A percentile compares a stretch with the other conserved stretches of the same genome.
phyloP scores from a whole-genome alignment of 2,329 filamentous ascomycete genomes.

The Phialophora verrucosa region DNA sequence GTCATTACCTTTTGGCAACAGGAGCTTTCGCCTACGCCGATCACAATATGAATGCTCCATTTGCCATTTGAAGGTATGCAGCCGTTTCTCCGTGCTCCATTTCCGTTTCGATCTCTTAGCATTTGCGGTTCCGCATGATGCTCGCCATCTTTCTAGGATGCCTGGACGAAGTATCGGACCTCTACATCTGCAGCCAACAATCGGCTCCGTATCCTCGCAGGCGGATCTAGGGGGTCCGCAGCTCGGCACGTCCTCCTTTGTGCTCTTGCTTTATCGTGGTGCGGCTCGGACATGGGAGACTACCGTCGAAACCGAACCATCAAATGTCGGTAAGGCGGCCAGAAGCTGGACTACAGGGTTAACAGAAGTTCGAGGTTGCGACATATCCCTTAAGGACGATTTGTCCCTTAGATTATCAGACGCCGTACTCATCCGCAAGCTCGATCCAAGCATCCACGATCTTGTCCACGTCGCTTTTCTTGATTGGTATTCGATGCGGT shows the following conservation, averaged over 20 bases:
- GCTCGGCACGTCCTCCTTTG: not conserved
- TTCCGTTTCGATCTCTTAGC: not conserved
- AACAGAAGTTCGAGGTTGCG: not conserved
- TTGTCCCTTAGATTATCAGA: slow-evolving; percentile 28
- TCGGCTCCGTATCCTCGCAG: too few species aligned
- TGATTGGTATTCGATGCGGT: slow-evolving; percentile 72
- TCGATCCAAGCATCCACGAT: slow-evolving; percentile 61
- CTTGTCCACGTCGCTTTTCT: slow-evolving; percentile 66
- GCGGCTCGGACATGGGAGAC: not conserved
- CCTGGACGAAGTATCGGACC: not conserved
- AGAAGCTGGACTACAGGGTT: not conserved
- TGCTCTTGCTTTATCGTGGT: not conserved
- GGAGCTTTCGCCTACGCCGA: not conserved
- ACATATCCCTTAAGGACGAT: not conserved
- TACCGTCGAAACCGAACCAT: not conserved
- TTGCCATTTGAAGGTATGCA: not conserved
- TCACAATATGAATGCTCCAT: not conserved
- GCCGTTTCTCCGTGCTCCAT: not conserved
- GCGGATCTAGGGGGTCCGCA: not conserved
- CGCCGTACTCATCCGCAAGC: slow-evolving; percentile 58
- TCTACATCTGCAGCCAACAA: not conserved
- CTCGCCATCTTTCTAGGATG: not conserved
- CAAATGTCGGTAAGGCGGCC: too few species aligned
- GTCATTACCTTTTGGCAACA: not conserved
- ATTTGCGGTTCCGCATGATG: not conserved